Base-by-base conservation (phyloP, 345 rosid genomes). In the Kernera saxatilis region DNA sequence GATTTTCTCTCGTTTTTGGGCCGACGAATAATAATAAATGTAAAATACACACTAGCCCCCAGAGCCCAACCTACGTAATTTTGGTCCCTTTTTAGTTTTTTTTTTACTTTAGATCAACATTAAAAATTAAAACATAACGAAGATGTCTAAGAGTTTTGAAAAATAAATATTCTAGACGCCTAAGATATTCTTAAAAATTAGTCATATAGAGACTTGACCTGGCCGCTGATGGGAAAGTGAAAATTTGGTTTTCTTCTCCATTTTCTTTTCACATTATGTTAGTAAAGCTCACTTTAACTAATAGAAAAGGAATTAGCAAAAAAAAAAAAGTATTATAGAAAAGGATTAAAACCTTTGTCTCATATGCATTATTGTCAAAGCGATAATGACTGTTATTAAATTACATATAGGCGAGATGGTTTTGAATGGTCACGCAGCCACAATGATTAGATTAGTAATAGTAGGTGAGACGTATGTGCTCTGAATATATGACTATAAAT, bases 211-310 rank as follows among this genome's bases (percentile, higher is more conserved):
- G 18, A 48, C 46, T 33, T 33, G 58, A 70, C 72, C 48, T 33
- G 58, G 58, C 72, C 48, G 25, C 11, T 68, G n/a, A 50, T 39
- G 51, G 8, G 62, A 71, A 71, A 71, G 69, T 29, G 35, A 51
- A 29, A 3, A 0, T 39, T 61, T 61, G 19, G 51, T 61, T 41
- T 22, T 22, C 53, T 14, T n/a, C 14, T 32, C 2, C 5, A 23
- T 15, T 15, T 44, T 8, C n/a, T 22, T 19, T 33, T 41, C 9
- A 27, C 15, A 35, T 36, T 13, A 46, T 46, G 10, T 22, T 23
- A 30, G 19, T 18, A 33, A 15, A 22, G 13, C 27, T 51, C 55
- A 69, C 45, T 32, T 55, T 69, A 55, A 32, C 29, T 12, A 23
- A n/a, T 40, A 40, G 10, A 26, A 3, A 61, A 14, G 10, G 10